Base-by-base conservation (phyloP, 2,329 filamentous ascomycete genomes). In the Botryotinia narcissicola region DNA sequence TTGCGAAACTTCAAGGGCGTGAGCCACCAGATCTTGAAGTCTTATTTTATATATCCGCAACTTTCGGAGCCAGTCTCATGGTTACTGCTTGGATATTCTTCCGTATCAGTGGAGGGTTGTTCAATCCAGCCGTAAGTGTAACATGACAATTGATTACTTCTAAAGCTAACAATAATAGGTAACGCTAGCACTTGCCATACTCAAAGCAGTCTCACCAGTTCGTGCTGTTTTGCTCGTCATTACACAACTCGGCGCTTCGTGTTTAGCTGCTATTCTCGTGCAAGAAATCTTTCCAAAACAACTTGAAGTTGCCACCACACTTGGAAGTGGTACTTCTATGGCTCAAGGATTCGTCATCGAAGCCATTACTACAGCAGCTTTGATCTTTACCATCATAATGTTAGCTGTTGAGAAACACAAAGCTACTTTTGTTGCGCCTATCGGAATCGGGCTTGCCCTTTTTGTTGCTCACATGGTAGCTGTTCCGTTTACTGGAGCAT, bases 11-110 rank as follows among this genome's bases (percentile, higher is more conserved):
- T 60, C 37, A 64, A 40, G 61, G 62, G 4, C 48, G 35, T 35
- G 40, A 32, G 14, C 32, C 85, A 0, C 29, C 62, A 32, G 59
- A 68, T 46, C 29, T 72, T 14, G 82, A 83, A 71, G 84, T 84
- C 6, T 80, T 82, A 51, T 79, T 84, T 14, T 84, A 82, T 75
- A 77, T 78, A 62, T 74, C 77, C 6, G 66, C 81, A 10, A 78
- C 77, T 7, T 82, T 82, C 60, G 81, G 81, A 20, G 81, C 78
- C 71, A 78, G 74, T 9, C 81, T 88, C 62, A 84, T 84, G 37
- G 86, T 86, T 74, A 88, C 87, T 76, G 85, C 85, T 4, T 88
- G 87, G 86, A 83, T 87, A 5, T 88, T 88, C 78, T 87, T 84
- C 78, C 83, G 86, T 32, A 82, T 87, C 32, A 84, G 83, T 0